Conservation (phyloP, 1,284 basidiomycete species). For the Ceratobasidium sp. region DNA sequence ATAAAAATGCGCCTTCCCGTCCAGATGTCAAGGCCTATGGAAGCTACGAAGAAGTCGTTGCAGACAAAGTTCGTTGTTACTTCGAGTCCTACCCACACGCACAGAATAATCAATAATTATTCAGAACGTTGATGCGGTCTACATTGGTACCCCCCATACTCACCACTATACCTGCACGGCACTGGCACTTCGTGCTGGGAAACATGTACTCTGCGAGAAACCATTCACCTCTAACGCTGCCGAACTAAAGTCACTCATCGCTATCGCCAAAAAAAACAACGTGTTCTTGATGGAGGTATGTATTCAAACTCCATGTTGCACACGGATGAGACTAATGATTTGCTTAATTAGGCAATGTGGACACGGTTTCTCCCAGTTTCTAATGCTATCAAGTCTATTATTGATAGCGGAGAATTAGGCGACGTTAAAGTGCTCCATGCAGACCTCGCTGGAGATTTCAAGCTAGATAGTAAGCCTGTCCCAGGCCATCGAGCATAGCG, state of each 20-base stretch:
- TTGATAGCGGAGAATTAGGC: conserved; percentile 67
- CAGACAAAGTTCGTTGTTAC: conserved; percentile 54
- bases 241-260: conserved; percentile 57
- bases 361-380: conserved; percentile 73
- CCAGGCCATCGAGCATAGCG: no score
- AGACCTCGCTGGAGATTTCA: conserved; percentile 74
- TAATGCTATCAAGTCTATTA: conserved; percentile 71
- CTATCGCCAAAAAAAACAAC: conserved; percentile 73
- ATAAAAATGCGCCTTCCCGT: conserved; percentile 55
- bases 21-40: conserved; percentile 76
- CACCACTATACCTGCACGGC: conserved; percentile 84
- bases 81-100: not conserved
- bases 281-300: conserved; percentile 88
- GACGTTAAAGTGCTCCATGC: conserved; percentile 67
- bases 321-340: not conserved
- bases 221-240: conserved; percentile 76
- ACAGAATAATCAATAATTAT: not conserved
- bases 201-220: conserved; percentile 92
- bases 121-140: conserved; percentile 82
- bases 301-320: no score
- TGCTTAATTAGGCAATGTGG: conserved; percentile 28
- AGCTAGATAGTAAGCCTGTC: conserved; percentile 58
- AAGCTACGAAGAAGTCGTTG: conserved; percentile 81
- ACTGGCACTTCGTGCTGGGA: conserved; percentile 81
- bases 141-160: conserved; percentile 91